These are phyloP conservation scores for Chimonanthus salicifolius DNA, from an alignment of 164 flowering plant species.

Conservation along the genomic window DNA sequence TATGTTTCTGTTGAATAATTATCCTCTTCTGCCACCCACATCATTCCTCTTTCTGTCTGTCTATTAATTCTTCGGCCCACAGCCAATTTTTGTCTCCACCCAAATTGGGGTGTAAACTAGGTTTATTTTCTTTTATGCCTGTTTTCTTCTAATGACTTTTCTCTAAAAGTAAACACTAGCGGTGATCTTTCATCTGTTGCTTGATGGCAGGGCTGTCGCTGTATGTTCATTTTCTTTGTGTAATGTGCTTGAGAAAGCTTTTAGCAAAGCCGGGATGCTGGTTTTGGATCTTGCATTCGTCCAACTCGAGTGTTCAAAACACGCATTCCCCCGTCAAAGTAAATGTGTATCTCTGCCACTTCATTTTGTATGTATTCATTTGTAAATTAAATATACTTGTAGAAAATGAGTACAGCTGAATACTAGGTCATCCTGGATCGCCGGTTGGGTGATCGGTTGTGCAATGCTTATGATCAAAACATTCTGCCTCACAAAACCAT, in stretches of 20 bases:
- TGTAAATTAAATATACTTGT: not conserved
- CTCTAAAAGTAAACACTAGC: not conserved
- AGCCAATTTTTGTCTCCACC: not conserved
- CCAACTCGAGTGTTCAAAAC: not conserved
- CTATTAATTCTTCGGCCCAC: not conserved
- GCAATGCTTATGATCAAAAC: too few relatives aligned
- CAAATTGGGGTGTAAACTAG: not conserved
- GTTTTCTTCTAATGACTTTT: not conserved
- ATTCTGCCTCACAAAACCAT: too few relatives aligned
- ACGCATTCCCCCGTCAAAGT: not conserved
- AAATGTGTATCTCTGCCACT: not conserved
- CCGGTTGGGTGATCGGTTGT: not conserved
- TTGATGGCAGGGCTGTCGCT: not conserved
- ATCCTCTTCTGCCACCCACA: not conserved
- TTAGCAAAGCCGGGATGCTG: slow-evolving; percentile 2
- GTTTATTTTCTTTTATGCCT: not conserved
- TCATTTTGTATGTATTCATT: slow-evolving; percentile 1
- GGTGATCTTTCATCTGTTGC: not conserved
- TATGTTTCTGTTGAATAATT: not conserved
- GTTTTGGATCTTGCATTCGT: not conserved
- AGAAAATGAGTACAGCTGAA: not conserved
- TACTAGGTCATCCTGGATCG: not conserved
- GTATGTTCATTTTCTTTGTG: not conserved
- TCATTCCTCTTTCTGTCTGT: not conserved
- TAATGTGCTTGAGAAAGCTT: too few relatives aligned